Base-by-base conservation (phyloP, 2,329 filamentous ascomycete species). In the Botrytis cinerea region DNA sequence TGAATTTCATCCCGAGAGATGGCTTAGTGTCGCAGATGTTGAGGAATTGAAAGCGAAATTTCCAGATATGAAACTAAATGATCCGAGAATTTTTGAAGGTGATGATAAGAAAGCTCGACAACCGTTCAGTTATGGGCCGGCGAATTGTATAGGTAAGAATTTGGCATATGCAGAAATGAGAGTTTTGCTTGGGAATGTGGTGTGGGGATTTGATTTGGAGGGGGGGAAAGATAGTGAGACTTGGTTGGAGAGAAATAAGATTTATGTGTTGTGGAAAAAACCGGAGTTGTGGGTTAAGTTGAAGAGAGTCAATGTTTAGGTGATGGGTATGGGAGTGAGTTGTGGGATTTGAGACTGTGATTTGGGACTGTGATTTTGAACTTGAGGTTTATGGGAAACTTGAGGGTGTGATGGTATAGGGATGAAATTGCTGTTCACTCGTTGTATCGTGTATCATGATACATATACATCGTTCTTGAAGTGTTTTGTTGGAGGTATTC, bases 91-190 rank as follows among this genome's bases (percentile, higher is more conserved):
- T 5, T 72, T 72, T 43, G 54, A 48, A 14, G 2, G 12, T 14
- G 71, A 73, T 46, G 61, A 73, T 32, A 51, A 7, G 38, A 73
- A 72, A 22, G 28, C 69, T n/a, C 25, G 51, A 22, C 68, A 73
- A 12, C 68, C 68, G 1, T 73, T 73, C 60, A 71, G 68, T 32
- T 3, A 51, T 1, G 72, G 72, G 3, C 72, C 72, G 0, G n/a
- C 46, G 0, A 73, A 73, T 28, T 73, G 72, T 60, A 71, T 73
- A n/a, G 68, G 72, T 2, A 71, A 48, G 25, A 73, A 60, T 73
- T 46, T 73, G 14, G 72, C 72, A 8, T 73, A 73, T 66, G 72
- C 68, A 3, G 72, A 73, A 35, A 73, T 72, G 61, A 64, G 68
- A 28, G n/a, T 38, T 6, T 43, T 73, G 43, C 20, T 73, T 1